A percentile compares a stretch with the other conserved stretches of the same genome.
phyloP scores from a whole-genome alignment of 306 rosid species.

The Luffa aegyptiaca region DNA sequence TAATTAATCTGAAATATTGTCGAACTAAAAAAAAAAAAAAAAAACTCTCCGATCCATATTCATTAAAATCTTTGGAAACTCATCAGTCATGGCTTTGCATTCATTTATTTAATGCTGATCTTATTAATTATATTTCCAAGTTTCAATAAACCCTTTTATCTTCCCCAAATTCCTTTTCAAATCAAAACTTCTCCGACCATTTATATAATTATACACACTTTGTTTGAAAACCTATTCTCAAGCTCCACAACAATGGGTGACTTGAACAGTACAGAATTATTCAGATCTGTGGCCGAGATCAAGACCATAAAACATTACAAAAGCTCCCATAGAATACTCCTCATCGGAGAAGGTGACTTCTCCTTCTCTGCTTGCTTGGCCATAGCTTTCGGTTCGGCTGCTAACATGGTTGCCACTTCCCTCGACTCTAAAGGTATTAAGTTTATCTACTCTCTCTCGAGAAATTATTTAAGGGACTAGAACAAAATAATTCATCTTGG shows the following conservation, averaged over 20 bases:
- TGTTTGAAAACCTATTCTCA: neutral
- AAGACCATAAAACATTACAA: constrained; percentile 14
- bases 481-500: no score
- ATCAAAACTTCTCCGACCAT: no score
- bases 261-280: neutral
- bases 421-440: constrained; percentile 14
- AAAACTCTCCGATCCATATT: no score
- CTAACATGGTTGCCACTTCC: constrained; percentile 31
- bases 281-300: neutral
- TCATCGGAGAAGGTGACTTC: constrained; percentile 36
- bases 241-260: neutral
- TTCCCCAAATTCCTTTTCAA: neutral
- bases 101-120: no score
- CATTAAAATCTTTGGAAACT: no score
- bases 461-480: no score
- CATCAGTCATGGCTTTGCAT: no score
- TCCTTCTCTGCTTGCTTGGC: constrained; percentile 35
- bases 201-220: no score
- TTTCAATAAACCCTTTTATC: neutral
- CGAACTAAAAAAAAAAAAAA: no score
- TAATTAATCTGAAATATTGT: no score
- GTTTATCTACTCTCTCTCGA: neutral
- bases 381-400: constrained; percentile 21
- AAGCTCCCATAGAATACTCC: constrained; percentile 22
- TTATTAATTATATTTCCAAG: no score